Evolutionary conservation across 768 basidiomycete species (phyloP).

Genomic region (Lactarius pseudohatsudake): DNA sequence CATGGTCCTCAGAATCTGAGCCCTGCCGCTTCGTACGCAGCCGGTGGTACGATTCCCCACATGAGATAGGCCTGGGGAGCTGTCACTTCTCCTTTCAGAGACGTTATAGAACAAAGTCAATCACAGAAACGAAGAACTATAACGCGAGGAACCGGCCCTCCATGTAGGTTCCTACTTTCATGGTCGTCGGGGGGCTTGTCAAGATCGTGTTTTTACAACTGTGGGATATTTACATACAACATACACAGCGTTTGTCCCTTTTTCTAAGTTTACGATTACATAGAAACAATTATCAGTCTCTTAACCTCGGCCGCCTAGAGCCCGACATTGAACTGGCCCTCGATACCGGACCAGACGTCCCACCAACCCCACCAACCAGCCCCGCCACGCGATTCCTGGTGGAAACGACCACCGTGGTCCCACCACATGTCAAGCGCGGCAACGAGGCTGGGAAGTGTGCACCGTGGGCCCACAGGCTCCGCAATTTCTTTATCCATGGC

Average conservation of each 20-base stretch:
- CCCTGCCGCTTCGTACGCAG: background rate
- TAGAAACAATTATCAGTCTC: background rate
- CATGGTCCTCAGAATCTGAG: background rate
- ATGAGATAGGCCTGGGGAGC: background rate
- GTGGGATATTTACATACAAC: no score
- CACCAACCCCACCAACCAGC: background rate
- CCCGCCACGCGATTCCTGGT: background rate
- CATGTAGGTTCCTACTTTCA: no score
- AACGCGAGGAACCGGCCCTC: background rate
- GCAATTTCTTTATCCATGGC: conserved; percentile 2
- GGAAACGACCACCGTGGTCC: background rate
- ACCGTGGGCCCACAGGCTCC: conserved; percentile 8
- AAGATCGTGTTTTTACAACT: background rate
- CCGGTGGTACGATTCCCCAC: background rate
- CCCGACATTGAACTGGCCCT: background rate
- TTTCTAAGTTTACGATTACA: no score
- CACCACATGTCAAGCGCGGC: background rate
- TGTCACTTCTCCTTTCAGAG: background rate
- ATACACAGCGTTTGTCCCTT: no score
- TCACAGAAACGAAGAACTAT: background rate
- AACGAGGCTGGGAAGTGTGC: background rate
- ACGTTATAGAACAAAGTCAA: background rate
- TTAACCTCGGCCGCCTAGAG: background rate
- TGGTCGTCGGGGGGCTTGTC: background rate
- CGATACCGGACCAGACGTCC: background rate